A percentile compares a stretch with the other conserved stretches of the same genome.
phyloP scores from a whole-genome alignment of 768 basidiomycete species.

The Mycena metata region DNA sequence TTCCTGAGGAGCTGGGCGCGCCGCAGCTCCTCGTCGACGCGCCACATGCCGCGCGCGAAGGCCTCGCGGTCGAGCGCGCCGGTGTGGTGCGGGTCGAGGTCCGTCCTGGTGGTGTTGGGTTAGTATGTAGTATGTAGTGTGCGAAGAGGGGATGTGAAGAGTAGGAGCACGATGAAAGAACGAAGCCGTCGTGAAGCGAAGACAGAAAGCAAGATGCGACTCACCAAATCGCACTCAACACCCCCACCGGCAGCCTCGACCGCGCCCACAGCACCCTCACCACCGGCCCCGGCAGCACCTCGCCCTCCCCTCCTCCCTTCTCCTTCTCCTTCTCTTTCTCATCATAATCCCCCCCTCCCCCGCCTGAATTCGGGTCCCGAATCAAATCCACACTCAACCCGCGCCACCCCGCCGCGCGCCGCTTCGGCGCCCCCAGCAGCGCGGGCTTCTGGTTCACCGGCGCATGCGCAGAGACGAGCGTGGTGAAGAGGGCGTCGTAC shows the following conservation, averaged over 20 bases:
- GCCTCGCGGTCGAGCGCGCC: constrained; percentile 75
- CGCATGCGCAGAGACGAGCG: constrained; percentile 75
- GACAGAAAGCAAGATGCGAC: constrained; percentile 35
- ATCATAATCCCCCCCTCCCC: constrained; percentile 40
- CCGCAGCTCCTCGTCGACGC: constrained; percentile 87
- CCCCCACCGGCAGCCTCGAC: constrained; percentile 34
- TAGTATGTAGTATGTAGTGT: background rate
- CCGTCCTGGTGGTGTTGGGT: constrained; percentile 64
- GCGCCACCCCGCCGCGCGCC: constrained; percentile 77
- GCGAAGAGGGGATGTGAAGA: no score
- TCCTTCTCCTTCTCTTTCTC: constrained; percentile 29
- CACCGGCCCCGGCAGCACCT: constrained; percentile 26
- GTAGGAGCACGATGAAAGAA: no score
- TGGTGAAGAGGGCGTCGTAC: constrained; percentile 76
- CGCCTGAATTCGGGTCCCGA: constrained; percentile 60
- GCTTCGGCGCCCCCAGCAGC: constrained; percentile 54
- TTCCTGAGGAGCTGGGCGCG: constrained; percentile 47
- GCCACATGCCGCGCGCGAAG: constrained; percentile 88
- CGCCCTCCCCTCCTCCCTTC: constrained; percentile 35
- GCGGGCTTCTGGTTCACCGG: constrained; percentile 57
- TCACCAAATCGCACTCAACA: constrained; percentile 77
- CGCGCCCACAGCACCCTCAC: constrained; percentile 33
- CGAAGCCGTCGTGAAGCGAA: no score
- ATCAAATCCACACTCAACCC: constrained; percentile 79
- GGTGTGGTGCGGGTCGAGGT: constrained; percentile 69